phyloP scores from a whole-genome alignment of 805 yeast genomes.

The Candida taoyuanica region DNA sequence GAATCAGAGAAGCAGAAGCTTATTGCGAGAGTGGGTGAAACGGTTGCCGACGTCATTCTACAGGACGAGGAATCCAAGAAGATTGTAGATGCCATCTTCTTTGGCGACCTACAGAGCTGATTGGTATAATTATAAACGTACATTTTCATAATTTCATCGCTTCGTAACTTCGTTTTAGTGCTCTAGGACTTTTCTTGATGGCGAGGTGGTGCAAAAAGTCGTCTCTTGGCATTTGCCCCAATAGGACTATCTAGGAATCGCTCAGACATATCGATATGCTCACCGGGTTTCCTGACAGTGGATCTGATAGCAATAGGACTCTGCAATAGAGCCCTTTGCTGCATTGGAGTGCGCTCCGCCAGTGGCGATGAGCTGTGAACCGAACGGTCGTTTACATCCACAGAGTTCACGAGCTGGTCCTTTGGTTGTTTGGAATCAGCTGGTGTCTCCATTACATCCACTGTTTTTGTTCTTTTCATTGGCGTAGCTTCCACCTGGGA shows the following conservation, averaged over 20 bases:
- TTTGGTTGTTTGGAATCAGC: constrained; percentile 1
- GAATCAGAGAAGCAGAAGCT: constrained; percentile 40
- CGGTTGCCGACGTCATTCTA: constrained; percentile 46
- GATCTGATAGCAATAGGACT: constrained; percentile 24
- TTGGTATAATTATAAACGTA: too few species aligned
- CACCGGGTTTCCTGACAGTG: constrained; percentile 15
- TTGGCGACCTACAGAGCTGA: constrained; percentile 67
- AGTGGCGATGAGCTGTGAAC: constrained; percentile 15
- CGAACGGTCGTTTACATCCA: constrained; percentile 1
- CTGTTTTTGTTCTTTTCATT: constrained; percentile 19
- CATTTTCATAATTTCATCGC: too few species aligned
- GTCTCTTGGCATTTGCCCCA: constrained; percentile 27
- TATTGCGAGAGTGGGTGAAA: constrained; percentile 54
- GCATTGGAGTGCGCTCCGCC: constrained; percentile 12
- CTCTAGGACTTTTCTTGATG: too few species aligned
- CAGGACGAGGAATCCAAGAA: constrained; percentile 43
- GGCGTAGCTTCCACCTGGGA: constrained; percentile 29
- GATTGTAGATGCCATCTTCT: constrained; percentile 61
- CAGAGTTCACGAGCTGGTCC: constrained; percentile 4
- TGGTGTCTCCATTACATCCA: constrained; percentile 20
- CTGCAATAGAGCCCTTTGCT: constrained; percentile 8
- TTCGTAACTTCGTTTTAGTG: too few species aligned
- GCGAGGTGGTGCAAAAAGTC: constrained; percentile 35
- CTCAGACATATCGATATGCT: constrained; percentile 17
- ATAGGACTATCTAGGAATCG: constrained; percentile 27